Conservation (phyloP, 2,329 filamentous ascomycete species). For the Moelleriella libera region DNA sequence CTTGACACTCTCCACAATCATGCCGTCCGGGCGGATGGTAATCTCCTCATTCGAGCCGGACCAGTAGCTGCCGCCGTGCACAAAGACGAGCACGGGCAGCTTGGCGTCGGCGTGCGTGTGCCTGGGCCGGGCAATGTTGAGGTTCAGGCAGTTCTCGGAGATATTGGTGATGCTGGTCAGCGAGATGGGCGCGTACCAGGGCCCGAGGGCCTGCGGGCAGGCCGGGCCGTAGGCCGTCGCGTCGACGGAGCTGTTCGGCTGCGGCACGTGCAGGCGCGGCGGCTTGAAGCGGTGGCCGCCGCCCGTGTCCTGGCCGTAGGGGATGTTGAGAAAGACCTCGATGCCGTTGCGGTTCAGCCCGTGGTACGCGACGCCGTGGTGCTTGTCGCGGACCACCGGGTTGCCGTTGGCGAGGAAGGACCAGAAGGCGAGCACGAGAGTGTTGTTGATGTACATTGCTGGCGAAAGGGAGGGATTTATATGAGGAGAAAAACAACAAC, state of each 20-base stretch:
- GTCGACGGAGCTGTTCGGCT: conserved; percentile 18
- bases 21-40: conserved; percentile 24
- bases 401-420: neutral
- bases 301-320: conserved; percentile 30
- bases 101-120: conserved; percentile 6
- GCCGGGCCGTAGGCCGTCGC: conserved; percentile 25
- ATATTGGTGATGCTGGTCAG: conserved; percentile 21
- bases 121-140: conserved; percentile 18
- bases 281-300: conserved; percentile 31
- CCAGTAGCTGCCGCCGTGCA: conserved; percentile 19
- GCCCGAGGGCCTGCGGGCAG: conserved; percentile 26
- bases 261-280: conserved; percentile 18
- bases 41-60: conserved; percentile 16
- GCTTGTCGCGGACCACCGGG: conserved; percentile 7
- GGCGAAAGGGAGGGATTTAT: neutral
- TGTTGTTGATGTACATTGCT: neutral
- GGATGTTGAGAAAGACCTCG: conserved; percentile 32
- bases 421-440: neutral
- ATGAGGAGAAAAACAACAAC: neutral
- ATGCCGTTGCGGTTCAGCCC: conserved; percentile 27
- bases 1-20: conserved; percentile 29
- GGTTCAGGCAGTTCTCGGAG: conserved; percentile 21
- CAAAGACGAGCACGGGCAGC: conserved; percentile 22
- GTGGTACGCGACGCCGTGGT: conserved; percentile 21
- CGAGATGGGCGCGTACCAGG: conserved; percentile 13